phyloP scores from a whole-genome alignment of 306 rosid species.

The Fragaria iinumae region DNA sequence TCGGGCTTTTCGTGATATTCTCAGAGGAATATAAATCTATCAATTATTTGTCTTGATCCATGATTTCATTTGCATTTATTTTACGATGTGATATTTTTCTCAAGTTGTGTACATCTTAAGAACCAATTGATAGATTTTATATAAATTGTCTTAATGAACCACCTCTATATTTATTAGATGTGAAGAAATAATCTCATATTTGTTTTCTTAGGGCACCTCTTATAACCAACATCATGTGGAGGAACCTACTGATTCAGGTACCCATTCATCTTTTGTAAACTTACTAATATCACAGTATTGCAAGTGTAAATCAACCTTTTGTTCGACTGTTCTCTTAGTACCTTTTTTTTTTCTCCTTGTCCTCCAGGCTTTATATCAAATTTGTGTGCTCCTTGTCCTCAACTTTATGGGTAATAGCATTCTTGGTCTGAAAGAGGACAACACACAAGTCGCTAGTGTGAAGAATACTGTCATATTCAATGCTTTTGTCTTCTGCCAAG shows the following conservation, averaged over 20 bases:
- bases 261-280: not conserved
- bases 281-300: constrained; percentile 11
- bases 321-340: constrained; percentile 11
- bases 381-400: constrained; percentile 69
- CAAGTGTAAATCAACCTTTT: not conserved
- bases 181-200: constrained; percentile 26
- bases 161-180: not conserved
- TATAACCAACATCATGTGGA: constrained; percentile 96
- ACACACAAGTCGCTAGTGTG: constrained; percentile 36
- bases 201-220: constrained; percentile 81
- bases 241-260: constrained; percentile 91
- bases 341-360: constrained; percentile 21
- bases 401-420: constrained; percentile 60
- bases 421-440: constrained; percentile 39
- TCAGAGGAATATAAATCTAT: not conserved
- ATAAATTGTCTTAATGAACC: not conserved
- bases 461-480: constrained; percentile 88
- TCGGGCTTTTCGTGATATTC: not conserved
- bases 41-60: not conserved
- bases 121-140: not conserved
- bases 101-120: not conserved
- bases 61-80: not conserved
- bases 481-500: constrained; percentile 91
- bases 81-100: not conserved
- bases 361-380: constrained; percentile 78